Evolutionary conservation across 2,329 filamentous ascomycete species (phyloP).

Genomic region (Aureobasidium sp.): DNA sequence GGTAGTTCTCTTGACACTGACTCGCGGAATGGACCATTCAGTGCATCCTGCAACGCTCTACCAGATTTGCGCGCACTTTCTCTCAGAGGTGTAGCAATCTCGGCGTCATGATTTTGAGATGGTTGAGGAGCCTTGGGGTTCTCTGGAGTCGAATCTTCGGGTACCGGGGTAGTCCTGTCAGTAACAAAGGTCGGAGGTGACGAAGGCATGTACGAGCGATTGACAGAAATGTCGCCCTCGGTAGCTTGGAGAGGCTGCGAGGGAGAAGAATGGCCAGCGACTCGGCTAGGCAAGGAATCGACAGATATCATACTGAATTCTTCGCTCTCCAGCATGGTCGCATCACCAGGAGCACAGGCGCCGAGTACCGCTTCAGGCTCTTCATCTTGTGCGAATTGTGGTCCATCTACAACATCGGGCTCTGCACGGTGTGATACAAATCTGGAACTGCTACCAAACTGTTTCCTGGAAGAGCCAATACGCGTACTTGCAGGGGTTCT

Average conservation of each 20-base stretch:
- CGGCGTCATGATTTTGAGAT: background rate
- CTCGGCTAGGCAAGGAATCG: slow-evolving; percentile 36
- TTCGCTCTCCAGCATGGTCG: slow-evolving; percentile 42
- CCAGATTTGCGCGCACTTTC: slow-evolving; percentile 17
- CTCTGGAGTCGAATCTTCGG: slow-evolving; percentile 6
- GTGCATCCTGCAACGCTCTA: slow-evolving; percentile 17
- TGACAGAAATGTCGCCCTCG: background rate
- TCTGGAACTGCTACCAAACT: background rate
- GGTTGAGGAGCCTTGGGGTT: slow-evolving; percentile 8
- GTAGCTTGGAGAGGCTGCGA: background rate
- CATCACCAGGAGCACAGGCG: slow-evolving; percentile 30
- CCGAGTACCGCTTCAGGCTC: slow-evolving; percentile 14
- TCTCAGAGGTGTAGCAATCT: slow-evolving; percentile 15
- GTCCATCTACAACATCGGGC: background rate
- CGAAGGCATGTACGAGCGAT: slow-evolving; percentile 26
- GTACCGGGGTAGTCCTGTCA: slow-evolving; percentile 14
- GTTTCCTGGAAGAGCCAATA: background rate
- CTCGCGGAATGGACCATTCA: slow-evolving; percentile 15
- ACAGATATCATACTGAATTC: slow-evolving; percentile 47
- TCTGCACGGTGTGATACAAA: background rate
- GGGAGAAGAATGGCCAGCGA: slow-evolving; percentile 7
- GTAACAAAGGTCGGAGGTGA: slow-evolving; percentile 24
- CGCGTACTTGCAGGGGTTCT: background rate
- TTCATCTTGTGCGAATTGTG: slow-evolving; percentile 6
- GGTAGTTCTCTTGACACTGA: slow-evolving; percentile 6